phyloP scores from a whole-genome alignment of 177 flowering plant genomes.

The Vitis hybrid region DNA sequence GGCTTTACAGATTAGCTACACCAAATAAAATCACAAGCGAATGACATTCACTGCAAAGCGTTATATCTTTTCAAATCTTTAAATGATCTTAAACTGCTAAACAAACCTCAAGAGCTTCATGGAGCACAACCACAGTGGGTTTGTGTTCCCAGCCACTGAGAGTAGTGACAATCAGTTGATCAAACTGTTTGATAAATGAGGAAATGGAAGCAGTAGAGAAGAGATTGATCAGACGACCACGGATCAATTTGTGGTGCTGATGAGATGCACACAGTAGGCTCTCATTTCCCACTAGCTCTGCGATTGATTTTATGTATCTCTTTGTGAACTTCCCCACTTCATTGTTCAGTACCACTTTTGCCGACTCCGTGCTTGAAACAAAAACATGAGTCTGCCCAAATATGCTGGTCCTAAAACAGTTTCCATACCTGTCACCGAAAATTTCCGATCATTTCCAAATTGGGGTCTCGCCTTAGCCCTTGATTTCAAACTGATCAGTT shows the following conservation, averaged over 20 bases:
- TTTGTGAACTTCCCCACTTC: conserved; percentile 42
- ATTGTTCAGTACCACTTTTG: conserved; percentile 35
- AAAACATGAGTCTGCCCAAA: conserved; percentile 41
- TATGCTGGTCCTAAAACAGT: conserved; percentile 42
- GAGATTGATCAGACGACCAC: conserved; percentile 32
- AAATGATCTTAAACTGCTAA: background rate
- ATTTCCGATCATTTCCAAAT: too few species aligned
- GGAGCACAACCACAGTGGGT: conserved; percentile 32
- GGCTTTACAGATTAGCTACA: conserved; percentile 44
- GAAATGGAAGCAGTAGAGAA: conserved; percentile 31
- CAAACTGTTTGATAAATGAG: conserved; percentile 32
- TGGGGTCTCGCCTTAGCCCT: too few species aligned
- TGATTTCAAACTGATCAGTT: too few species aligned
- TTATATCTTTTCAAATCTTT: too few species aligned
- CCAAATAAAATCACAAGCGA: background rate
- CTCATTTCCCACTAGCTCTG: conserved; percentile 39
- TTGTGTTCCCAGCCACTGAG: conserved; percentile 37
- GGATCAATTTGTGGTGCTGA: conserved; percentile 41
- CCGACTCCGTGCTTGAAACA: conserved; percentile 38
- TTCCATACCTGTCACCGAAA: conserved; percentile 40
- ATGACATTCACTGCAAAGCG: background rate
- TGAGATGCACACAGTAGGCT: conserved; percentile 54
- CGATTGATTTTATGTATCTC: conserved; percentile 46
- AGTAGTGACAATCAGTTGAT: conserved; percentile 22
- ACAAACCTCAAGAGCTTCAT: conserved; percentile 45